These are phyloP conservation scores for Pichia manshurica DNA, from an alignment of 805 yeast species.

Conservation along the genomic window DNA sequence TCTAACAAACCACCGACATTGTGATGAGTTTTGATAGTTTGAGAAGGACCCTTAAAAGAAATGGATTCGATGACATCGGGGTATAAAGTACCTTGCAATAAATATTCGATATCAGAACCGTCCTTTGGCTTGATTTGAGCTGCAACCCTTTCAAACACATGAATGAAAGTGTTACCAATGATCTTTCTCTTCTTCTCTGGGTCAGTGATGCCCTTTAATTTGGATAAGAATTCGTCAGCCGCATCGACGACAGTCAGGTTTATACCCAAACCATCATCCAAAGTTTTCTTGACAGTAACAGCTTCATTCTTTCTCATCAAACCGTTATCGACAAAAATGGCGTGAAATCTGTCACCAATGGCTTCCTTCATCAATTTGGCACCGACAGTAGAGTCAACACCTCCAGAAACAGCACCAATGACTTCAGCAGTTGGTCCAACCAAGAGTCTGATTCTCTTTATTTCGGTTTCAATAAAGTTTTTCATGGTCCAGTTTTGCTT, in stretches of 20 bases:
- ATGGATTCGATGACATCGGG: conserved; percentile 98
- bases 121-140: conserved; percentile 83
- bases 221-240: conserved; percentile 76
- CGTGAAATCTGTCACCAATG: conserved; percentile 97
- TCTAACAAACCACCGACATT: conserved; percentile 98
- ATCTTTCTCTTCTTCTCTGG: conserved; percentile 99
- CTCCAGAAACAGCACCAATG: conserved; percentile 99
- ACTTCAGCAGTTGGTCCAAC: conserved; percentile 99
- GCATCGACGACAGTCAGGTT: conserved; percentile 94
- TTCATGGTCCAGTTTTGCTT: conserved; percentile 95
- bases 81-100: conserved; percentile 94
- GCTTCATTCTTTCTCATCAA: conserved; percentile 95
- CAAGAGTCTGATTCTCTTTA: conserved; percentile 79
- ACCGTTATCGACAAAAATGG: conserved; percentile 96
- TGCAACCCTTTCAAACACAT: conserved; percentile 95
- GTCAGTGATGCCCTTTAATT: conserved; percentile 90
- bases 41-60: conserved; percentile 99
- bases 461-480: conserved; percentile 95
- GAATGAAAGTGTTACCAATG: conserved; percentile 96
- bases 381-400: conserved; percentile 99
- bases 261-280: conserved; percentile 90
- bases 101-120: conserved; percentile 85
- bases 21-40: conserved; percentile 98
- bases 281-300: conserved; percentile 76
- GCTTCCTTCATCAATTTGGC: conserved; percentile 98